Evolutionary conservation across 306 rosid species (phyloP).

Genomic region (Quillaja saponaria): DNA sequence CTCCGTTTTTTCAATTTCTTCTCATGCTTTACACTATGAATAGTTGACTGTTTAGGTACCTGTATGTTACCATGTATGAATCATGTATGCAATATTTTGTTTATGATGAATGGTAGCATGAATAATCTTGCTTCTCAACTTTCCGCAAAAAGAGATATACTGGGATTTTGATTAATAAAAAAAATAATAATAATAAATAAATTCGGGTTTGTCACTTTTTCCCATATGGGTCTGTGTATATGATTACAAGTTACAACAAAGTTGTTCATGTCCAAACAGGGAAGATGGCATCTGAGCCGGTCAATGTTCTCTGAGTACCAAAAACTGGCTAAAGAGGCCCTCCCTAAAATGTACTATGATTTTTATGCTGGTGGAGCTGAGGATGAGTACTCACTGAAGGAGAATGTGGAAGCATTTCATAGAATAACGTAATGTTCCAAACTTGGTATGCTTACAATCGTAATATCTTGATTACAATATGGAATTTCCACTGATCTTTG

Average conservation of each 20-base stretch:
- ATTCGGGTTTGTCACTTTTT: no score
- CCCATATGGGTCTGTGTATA: no score
- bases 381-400: slow-evolving; percentile 51
- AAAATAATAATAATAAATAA: no score
- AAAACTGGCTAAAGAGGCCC: slow-evolving; percentile 53
- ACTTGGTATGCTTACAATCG: slow-evolving; percentile 7
- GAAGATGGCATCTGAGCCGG: slow-evolving; percentile 52
- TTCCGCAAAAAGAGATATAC: not conserved
- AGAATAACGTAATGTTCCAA: slow-evolving; percentile 47
- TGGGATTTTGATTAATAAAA: no score
- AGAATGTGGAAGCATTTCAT: slow-evolving; percentile 58
- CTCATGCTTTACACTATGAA: no score
- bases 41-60: no score
- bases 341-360: slow-evolving; percentile 67
- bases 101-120: not conserved
- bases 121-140: not conserved
- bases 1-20: not conserved
- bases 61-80: no score
- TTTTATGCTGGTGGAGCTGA: slow-evolving; percentile 68
- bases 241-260: no score
- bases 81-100: not conserved
- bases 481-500: no score
- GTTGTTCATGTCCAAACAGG: slow-evolving; percentile 27
- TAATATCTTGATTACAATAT: no score
- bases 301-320: slow-evolving; percentile 60